phyloP scores from a whole-genome alignment of 129 eudicot species.

The Chrysanthemum makinoi region DNA sequence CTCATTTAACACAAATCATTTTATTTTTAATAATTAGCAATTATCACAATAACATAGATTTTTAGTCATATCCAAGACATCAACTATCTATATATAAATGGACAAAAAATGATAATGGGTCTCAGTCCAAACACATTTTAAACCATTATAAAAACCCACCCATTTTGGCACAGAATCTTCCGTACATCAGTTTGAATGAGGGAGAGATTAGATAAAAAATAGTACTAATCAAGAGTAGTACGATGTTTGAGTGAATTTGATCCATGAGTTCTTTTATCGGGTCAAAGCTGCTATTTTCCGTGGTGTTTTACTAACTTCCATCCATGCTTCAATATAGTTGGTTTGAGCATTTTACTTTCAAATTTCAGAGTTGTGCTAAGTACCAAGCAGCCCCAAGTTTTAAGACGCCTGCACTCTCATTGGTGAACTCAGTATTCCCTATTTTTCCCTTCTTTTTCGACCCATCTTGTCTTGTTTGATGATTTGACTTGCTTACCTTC shows the following conservation, averaged over 20 bases:
- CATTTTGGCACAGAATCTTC: neutral
- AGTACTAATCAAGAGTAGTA: conserved; percentile 12
- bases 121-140: no score
- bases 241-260: conserved; percentile 72
- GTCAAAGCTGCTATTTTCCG: conserved; percentile 51
- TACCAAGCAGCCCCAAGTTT: conserved; percentile 40
- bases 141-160: no score
- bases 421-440: conserved; percentile 89
- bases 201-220: no score
- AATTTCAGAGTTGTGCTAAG: conserved; percentile 24
- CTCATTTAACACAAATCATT: no score
- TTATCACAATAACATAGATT: neutral
- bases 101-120: neutral
- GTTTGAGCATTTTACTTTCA: conserved; percentile 52
- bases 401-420: conserved; percentile 61
- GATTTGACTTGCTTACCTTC: conserved; percentile 59
- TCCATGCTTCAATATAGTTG: conserved; percentile 45
- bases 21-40: no score
- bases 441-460: conserved; percentile 65
- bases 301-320: conserved; percentile 51
- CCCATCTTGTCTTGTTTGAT: conserved; percentile 52
- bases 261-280: conserved; percentile 53
- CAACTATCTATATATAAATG: neutral
- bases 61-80: neutral
- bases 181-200: neutral